Conservation (phyloP, 768 basidiomycete genomes). For the Tricholoma terreum region DNA sequence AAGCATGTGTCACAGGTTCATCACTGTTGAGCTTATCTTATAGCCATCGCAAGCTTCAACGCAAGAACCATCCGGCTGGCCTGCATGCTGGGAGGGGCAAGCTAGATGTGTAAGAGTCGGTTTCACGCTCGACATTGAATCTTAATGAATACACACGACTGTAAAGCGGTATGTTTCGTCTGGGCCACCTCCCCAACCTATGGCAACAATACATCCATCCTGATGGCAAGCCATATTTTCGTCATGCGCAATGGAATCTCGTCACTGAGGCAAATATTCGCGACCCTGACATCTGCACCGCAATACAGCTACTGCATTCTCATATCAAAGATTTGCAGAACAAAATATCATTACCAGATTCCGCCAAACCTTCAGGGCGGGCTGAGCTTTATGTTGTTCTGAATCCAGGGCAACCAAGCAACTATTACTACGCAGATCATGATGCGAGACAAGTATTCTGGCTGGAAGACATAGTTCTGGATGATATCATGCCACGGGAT, state of each 20-base stretch:
- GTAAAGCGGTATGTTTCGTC: background rate
- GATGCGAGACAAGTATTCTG: background rate
- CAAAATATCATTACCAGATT: background rate
- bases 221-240: background rate
- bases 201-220: background rate
- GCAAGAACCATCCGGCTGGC: background rate
- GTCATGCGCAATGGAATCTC: background rate
- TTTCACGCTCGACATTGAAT: background rate
- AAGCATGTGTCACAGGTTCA: background rate
- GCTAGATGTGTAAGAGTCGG: background rate
- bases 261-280: background rate
- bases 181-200: background rate
- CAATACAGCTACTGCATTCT: background rate
- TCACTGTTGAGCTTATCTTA: background rate
- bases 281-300: background rate
- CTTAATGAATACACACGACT: background rate
- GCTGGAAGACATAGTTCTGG: background rate
- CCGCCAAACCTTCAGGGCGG: background rate
- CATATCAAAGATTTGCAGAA: background rate
- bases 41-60: background rate
- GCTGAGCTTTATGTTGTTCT: background rate
- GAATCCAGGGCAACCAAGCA: background rate
- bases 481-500: background rate
- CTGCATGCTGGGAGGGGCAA: background rate
- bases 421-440: background rate